A percentile compares a stretch with the other conserved stretches of the same genome.
These are phyloP conservation scores for Achaetomiella virescens DNA, from an alignment of 495 filamentous ascomycete genomes.

Conservation along the genomic window DNA sequence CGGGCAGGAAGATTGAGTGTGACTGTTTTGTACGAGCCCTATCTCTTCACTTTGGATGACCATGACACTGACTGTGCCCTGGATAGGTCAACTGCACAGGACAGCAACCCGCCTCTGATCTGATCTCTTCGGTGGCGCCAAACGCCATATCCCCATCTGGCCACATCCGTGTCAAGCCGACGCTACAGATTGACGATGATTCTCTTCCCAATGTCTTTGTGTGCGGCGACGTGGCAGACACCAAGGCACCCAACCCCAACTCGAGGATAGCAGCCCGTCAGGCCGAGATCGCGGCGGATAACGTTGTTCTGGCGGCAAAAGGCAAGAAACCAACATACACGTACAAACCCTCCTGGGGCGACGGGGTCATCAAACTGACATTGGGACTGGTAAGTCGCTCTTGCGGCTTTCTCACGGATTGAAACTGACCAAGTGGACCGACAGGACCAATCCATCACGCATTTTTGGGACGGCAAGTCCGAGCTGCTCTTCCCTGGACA, in stretches of 20 bases:
- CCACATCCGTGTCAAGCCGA: slow-evolving; percentile 28
- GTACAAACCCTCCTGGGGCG: slow-evolving; percentile 18
- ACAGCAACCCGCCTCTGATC: slow-evolving; percentile 19
- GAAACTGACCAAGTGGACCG: not conserved
- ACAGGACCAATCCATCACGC: slow-evolving; percentile 21
- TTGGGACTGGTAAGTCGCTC: slow-evolving; percentile 21
- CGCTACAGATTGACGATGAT: slow-evolving; percentile 26
- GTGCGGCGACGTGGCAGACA: slow-evolving; percentile 28
- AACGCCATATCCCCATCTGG: slow-evolving; percentile 18
- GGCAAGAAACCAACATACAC: slow-evolving; percentile 16
- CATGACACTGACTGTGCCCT: not conserved
- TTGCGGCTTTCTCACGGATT: not conserved
- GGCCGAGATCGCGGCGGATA: slow-evolving; percentile 26
- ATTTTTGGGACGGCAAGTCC: slow-evolving; percentile 25
- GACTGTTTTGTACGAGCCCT: slow-evolving; percentile 25
- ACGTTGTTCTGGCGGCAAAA: slow-evolving; percentile 15
- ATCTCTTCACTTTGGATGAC: not conserved
- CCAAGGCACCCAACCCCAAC: slow-evolving; percentile 21
- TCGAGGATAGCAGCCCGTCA: slow-evolving; percentile 22
- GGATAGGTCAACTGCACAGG: slow-evolving; percentile 30
- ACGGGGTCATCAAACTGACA: slow-evolving; percentile 27
- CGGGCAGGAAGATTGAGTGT: slow-evolving; percentile 22
- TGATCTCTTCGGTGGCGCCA: slow-evolving; percentile 19
- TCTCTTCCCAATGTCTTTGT: slow-evolving; percentile 25
- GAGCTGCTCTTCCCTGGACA: slow-evolving; percentile 20